A percentile compares a stretch with the other conserved stretches of the same genome.
phyloP scores from a whole-genome alignment of 208 protist species.

The Crithidia expoeki region DNA sequence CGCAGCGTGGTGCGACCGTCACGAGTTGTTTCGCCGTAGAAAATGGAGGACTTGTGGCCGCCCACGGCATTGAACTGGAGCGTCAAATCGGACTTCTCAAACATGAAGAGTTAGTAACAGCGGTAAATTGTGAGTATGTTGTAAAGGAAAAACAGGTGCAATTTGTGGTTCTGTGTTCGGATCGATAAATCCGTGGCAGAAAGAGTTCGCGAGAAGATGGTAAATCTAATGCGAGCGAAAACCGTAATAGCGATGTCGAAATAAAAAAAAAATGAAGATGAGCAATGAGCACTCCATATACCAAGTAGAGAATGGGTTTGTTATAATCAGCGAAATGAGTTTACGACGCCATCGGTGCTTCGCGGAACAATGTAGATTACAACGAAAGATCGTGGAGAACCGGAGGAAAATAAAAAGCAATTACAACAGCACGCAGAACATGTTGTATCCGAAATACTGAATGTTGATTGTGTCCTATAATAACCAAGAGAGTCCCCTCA shows the following conservation, averaged over 20 bases:
- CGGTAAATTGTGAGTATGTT: neutral
- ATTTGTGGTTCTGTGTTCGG: neutral
- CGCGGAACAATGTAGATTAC: too few species aligned
- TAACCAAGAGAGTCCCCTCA: too few species aligned
- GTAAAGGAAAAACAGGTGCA: neutral
- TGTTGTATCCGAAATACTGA: too few species aligned
- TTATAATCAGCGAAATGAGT: too few species aligned
- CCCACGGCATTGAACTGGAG: conserved; percentile 50
- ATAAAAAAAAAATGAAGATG: neutral
- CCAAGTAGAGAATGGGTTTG: too few species aligned
- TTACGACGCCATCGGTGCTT: too few species aligned
- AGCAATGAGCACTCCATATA: too few species aligned
- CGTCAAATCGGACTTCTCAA: neutral
- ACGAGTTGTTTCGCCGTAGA: conserved; percentile 45
- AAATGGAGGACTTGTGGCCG: conserved; percentile 64
- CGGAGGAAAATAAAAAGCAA: too few species aligned
- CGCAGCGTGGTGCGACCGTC: conserved; percentile 55
- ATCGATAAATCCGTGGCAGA: neutral
- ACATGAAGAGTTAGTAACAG: conserved; percentile 9
- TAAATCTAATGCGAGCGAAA: neutral
- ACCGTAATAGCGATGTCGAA: neutral
- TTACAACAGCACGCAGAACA: too few species aligned
- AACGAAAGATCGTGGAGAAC: too few species aligned
- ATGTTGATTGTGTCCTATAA: too few species aligned
- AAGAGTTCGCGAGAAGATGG: neutral